phyloP scores from a whole-genome alignment of 306 rosid species.

The Albizia julibrissin region DNA sequence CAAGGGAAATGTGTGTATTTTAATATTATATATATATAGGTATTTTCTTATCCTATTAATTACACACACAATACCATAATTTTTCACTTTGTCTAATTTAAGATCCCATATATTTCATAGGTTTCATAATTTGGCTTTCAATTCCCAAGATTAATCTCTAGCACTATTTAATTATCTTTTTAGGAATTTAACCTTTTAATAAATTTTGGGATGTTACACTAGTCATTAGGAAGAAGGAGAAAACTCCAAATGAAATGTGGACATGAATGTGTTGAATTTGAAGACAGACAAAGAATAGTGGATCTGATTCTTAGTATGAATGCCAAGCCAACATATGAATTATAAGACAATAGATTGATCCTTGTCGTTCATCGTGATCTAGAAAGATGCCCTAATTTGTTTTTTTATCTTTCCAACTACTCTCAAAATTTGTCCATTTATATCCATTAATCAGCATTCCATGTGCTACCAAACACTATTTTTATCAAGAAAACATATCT shows the following conservation, averaged over 20 bases:
- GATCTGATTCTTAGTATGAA: not conserved
- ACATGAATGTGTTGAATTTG: not conserved
- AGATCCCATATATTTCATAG: no score
- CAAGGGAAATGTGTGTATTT: no score
- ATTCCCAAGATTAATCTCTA: no score
- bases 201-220: no score
- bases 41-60: no score
- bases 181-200: no score
- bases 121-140: no score
- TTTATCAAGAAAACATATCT: no score
- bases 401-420: not conserved
- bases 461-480: not conserved
- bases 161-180: no score
- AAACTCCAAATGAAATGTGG: slow-evolving; percentile 13
- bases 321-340: not conserved
- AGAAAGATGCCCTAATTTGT: not conserved
- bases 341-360: not conserved
- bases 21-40: no score
- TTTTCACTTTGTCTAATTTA: no score
- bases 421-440: not conserved
- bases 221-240: not conserved
- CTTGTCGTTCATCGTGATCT: not conserved
- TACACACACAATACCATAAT: no score
- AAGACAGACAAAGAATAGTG: not conserved
- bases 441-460: not conserved